Conservation (phyloP, 2,329 filamentous ascomycete genomes). For the Colletotrichum eleusines region DNA sequence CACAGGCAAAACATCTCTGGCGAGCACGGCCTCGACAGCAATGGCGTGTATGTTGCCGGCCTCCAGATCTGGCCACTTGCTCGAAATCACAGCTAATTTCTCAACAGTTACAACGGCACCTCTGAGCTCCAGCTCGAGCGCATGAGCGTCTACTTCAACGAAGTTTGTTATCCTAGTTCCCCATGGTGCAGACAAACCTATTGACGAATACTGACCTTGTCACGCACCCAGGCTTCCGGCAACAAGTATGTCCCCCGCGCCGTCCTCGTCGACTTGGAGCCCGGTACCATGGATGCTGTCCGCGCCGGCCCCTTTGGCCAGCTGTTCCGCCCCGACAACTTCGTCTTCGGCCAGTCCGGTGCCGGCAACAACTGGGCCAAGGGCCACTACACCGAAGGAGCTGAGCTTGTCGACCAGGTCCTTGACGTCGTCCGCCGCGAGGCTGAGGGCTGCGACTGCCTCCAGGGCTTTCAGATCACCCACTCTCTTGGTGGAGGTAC, state of each 20-base stretch:
- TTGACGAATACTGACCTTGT: slow-evolving; percentile 34
- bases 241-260: slow-evolving; percentile 99
- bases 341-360: slow-evolving; percentile 99
- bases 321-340: slow-evolving; percentile 99
- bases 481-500: slow-evolving; percentile 99
- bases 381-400: slow-evolving; percentile 99
- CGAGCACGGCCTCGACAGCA: slow-evolving; percentile 97
- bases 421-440: slow-evolving; percentile 98
- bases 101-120: slow-evolving; percentile 89
- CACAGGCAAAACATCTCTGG: slow-evolving; percentile 83
- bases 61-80: slow-evolving; percentile 31
- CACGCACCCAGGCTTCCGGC: slow-evolving; percentile 77
- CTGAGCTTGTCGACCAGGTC: slow-evolving; percentile 97
- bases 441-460: slow-evolving; percentile 98
- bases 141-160: slow-evolving; percentile 99
- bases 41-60: slow-evolving; percentile 81
- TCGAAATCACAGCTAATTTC: slow-evolving; percentile 44
- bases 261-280: slow-evolving; percentile 99
- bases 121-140: slow-evolving; percentile 99
- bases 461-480: slow-evolving; percentile 99
- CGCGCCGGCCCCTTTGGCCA: slow-evolving; percentile 97
- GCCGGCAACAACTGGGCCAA: slow-evolving; percentile 99
- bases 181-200: slow-evolving; percentile 18
- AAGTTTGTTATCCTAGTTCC: slow-evolving; percentile 55
- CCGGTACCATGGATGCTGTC: slow-evolving; percentile 99